Evolutionary conservation across 208 protist species (phyloP).

Genomic region (Acanthamoeba lugdunensis): DNA sequence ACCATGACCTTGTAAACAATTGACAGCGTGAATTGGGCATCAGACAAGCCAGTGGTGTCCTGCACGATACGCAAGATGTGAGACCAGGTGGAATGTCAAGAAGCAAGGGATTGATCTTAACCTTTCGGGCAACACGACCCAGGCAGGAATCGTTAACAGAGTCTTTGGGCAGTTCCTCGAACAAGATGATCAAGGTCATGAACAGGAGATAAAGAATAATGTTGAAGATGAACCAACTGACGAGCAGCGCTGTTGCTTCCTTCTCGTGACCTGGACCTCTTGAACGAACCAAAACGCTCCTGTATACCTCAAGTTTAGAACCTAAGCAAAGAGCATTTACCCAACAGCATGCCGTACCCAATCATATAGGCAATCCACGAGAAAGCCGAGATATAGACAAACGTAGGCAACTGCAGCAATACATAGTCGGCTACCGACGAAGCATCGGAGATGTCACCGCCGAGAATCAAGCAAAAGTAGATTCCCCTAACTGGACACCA

Average conservation of each 20-base stretch:
- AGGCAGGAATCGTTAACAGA: background rate
- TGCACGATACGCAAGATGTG: background rate
- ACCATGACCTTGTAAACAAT: background rate
- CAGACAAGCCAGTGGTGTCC: background rate
- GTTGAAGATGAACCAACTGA: background rate
- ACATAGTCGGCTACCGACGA: background rate
- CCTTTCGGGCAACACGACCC: background rate
- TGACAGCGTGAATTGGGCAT: background rate
- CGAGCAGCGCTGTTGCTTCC: background rate
- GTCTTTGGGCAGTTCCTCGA: background rate
- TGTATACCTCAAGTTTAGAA: background rate
- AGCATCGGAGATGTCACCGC: background rate
- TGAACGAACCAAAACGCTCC: background rate
- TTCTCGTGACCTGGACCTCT: background rate
- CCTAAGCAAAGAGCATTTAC: too few species aligned
- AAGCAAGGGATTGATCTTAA: background rate
- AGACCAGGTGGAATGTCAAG: background rate
- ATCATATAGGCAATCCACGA: constrained; percentile 5
- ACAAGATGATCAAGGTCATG: background rate
- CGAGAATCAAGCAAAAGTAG: background rate
- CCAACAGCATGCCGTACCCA: background rate
- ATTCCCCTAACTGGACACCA: background rate
- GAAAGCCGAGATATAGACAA: background rate
- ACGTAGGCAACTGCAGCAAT: background rate
- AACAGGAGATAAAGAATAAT: background rate